Evolutionary conservation across 805 yeast species (phyloP), one percentile per base, ranked within the genome.

Genomic region (Hemisphaericaspora nanyangensis): DNA sequence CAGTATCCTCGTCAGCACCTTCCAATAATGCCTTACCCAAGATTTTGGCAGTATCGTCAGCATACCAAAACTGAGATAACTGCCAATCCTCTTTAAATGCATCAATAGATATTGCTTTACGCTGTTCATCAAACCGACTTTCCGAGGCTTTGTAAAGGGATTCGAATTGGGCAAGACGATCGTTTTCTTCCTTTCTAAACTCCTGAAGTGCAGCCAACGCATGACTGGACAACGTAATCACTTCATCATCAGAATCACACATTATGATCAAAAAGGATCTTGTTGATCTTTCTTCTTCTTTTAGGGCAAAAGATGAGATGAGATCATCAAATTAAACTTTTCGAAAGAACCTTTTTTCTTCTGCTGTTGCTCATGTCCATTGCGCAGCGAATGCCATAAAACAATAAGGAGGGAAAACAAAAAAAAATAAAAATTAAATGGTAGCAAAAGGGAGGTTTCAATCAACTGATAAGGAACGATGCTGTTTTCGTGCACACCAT

Each of bases 51-150:
- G 96, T 89, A 3, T 67, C 61, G 44, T 87, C 90, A 40, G 74
- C 65, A 55, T 87, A 89, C 89, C 97, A 89, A 63, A 89, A 89
- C 60, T 89, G 97, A 1, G 95, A 87, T 28, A 90, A 69, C 54
- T 87, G 93, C 97, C 97, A 89, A 61, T 89, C 95, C 60, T 89
- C 96, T 54, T 84, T 72, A 59, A 89, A 89, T 28, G 78, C 70
- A 38, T 82, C 86, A 60, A 90, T 90, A 16, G 80, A 76, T 39
- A 75, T 42, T 12, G 49, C 39, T 37, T 44, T 49, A 36, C 60
- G 58, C 22, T 50, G 56, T 18, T 51, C 50, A n/a, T 69, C 73
- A 47, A 68, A 77, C 6, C 64, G 63, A 24, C 75, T 72, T 48
- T 85, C 88, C 7, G 90, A 85, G 38, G 68, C 63, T 38, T 68